phyloP scores from a whole-genome alignment of 805 yeast species.

The Suhomyces sp. region DNA sequence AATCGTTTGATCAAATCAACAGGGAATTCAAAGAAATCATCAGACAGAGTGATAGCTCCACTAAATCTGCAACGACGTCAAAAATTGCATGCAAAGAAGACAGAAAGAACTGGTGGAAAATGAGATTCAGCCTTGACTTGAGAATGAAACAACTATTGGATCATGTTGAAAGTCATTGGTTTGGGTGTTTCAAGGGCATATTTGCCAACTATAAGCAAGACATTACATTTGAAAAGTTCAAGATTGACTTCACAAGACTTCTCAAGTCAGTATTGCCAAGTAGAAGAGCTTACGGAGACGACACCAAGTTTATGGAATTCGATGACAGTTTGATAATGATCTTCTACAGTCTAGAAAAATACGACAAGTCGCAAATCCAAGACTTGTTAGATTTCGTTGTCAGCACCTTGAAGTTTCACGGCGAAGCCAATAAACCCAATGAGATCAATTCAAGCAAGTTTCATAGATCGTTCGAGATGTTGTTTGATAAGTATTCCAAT shows the following conservation, averaged over 20 bases:
- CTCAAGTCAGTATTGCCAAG: slow-evolving; percentile 14
- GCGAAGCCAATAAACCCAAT: slow-evolving; percentile 62
- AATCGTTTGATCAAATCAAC: slow-evolving; percentile 44
- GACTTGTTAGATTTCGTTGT: slow-evolving; percentile 63
- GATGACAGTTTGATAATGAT: slow-evolving; percentile 19
- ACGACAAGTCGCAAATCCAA: slow-evolving; percentile 42
- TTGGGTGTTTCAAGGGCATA: slow-evolving; percentile 72
- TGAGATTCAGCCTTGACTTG: slow-evolving; percentile 59
- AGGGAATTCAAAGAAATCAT: slow-evolving; percentile 45
- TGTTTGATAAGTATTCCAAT: slow-evolving; percentile 29
- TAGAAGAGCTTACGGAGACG: slow-evolving; percentile 2
- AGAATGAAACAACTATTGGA: slow-evolving; percentile 51
- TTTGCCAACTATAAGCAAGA: slow-evolving; percentile 40
- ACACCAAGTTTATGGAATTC: slow-evolving; percentile 9
- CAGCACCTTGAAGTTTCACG: slow-evolving; percentile 59
- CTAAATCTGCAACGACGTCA: slow-evolving; percentile 52
- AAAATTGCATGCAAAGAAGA: slow-evolving; percentile 55
- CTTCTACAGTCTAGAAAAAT: slow-evolving; percentile 15
- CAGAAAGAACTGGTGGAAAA: slow-evolving; percentile 75
- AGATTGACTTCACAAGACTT: slow-evolving; percentile 14
- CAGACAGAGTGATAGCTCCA: slow-evolving; percentile 56
- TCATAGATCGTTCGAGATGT: slow-evolving; percentile 48
- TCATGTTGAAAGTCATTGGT: slow-evolving; percentile 62
- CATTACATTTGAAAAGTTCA: slow-evolving; percentile 16
- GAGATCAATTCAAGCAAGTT: slow-evolving; percentile 60